Conservation (phyloP, 2,329 filamentous ascomycete genomes). For the Botryotinia narcissicola region DNA sequence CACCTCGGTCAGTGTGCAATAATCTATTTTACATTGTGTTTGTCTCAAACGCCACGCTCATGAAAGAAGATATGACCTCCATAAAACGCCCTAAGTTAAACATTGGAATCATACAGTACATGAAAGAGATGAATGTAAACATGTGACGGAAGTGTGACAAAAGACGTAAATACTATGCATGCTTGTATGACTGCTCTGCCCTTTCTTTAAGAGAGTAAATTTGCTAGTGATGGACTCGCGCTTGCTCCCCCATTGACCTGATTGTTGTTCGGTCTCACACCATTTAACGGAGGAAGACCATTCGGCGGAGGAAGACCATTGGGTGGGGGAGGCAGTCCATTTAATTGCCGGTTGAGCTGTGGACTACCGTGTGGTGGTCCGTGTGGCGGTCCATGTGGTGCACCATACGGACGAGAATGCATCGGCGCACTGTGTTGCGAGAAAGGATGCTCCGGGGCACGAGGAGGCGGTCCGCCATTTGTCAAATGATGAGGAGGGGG, state of each 20-base stretch:
- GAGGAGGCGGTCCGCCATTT: constrained; percentile 42
- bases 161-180: not conserved
- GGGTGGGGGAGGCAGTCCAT: constrained; percentile 30
- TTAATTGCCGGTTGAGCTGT: constrained; percentile 32
- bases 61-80: constrained; percentile 7
- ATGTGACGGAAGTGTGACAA: not conserved
- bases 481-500: constrained; percentile 38
- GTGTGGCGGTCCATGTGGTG: constrained; percentile 32
- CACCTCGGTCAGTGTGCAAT: not conserved
- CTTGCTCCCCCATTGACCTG: constrained; percentile 65
- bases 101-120: constrained; percentile 39
- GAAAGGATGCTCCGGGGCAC: constrained; percentile 47
- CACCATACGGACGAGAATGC: constrained; percentile 43
- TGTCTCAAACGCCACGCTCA: constrained; percentile 17
- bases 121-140: constrained; percentile 41
- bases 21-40: constrained; percentile 17
- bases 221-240: constrained; percentile 72
- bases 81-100: constrained; percentile 13
- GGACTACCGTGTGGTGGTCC: constrained; percentile 34
- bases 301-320: constrained; percentile 34
- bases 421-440: constrained; percentile 47
- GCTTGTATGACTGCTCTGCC: not conserved
- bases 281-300: constrained; percentile 34
- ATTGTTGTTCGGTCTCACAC: constrained; percentile 41
- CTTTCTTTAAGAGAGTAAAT: constrained; percentile 61